phyloP scores from a whole-genome alignment of 805 yeast species.

The Candida dajiaensis region DNA sequence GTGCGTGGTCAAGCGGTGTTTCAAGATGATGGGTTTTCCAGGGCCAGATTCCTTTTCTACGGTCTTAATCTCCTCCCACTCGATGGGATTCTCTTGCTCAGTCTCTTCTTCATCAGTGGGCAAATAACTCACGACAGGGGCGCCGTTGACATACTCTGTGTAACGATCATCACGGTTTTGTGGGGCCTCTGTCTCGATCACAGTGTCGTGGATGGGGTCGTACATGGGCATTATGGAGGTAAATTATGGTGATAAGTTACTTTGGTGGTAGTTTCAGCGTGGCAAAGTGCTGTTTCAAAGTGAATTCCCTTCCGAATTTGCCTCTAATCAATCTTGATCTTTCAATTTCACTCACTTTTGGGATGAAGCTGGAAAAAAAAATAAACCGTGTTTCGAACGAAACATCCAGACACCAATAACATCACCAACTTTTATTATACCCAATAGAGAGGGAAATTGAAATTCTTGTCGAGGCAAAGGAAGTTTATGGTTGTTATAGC shows the following conservation, averaged over 20 bases:
- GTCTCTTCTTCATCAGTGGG: not conserved
- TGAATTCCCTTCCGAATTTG: too few species aligned
- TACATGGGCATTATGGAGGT: not conserved
- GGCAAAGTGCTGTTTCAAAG: not conserved
- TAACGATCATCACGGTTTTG: not conserved
- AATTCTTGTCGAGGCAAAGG: too few species aligned
- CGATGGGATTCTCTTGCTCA: not conserved
- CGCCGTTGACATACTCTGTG: not conserved
- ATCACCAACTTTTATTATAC: not conserved
- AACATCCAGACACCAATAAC: not conserved
- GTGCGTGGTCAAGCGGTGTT: not conserved
- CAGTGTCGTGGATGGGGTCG: slow-evolving; percentile 1
- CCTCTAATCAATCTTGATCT: not conserved
- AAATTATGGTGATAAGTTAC: not conserved
- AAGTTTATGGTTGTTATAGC: not conserved
- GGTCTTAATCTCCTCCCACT: not conserved
- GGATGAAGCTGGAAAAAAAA: not conserved
- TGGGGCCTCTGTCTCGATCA: not conserved
- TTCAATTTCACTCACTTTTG: not conserved
- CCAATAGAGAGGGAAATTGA: not conserved
- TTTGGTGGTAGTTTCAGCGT: not conserved
- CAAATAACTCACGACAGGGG: not conserved
- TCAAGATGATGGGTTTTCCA: not conserved
- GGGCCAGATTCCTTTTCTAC: not conserved
- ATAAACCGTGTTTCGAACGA: not conserved